Evolutionary conservation across 768 basidiomycete species (phyloP).

Genomic region (Sarcomyxa edulis): DNA sequence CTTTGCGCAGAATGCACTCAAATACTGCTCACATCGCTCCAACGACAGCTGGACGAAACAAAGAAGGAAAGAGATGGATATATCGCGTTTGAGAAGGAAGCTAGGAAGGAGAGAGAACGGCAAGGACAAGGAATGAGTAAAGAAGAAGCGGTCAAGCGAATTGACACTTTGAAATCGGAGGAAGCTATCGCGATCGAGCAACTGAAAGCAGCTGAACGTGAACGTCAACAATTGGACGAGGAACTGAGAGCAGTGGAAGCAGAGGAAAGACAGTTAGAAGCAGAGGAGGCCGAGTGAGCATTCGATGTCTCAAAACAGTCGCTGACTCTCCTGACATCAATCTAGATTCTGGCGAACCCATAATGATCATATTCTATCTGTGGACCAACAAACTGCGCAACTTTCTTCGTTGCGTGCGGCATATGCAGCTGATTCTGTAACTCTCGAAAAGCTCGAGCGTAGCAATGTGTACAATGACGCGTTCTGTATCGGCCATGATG

Average conservation of each 20-base stretch:
- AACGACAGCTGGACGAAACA: constrained; percentile 81
- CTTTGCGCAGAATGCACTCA: constrained; percentile 94
- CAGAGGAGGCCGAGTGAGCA: constrained; percentile 80
- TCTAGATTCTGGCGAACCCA: constrained; percentile 78
- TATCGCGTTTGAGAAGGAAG: constrained; percentile 86
- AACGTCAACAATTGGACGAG: constrained; percentile 68
- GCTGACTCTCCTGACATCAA: constrained; percentile 8
- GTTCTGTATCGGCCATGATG: constrained; percentile 93
- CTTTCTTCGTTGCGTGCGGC: constrained; percentile 70
- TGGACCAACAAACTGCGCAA: constrained; percentile 64
- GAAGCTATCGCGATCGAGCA: constrained; percentile 69
- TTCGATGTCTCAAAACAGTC: not conserved
- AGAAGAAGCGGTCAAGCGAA: constrained; percentile 68
- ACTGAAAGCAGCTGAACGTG: constrained; percentile 69
- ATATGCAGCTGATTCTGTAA: constrained; percentile 70
- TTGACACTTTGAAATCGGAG: constrained; percentile 66
- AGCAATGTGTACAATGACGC: constrained; percentile 96
- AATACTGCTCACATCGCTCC: constrained; percentile 67
- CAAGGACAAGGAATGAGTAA: constrained; percentile 54
- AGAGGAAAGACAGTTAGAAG: constrained; percentile 74
- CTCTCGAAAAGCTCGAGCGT: constrained; percentile 78
- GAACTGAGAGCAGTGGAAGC: constrained; percentile 66
- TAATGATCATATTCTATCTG: constrained; percentile 63
- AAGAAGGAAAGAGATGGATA: constrained; percentile 91
- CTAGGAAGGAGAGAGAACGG: constrained; percentile 75